phyloP scores from a whole-genome alignment of 2,329 filamentous ascomycete genomes.

The Sphaceloma murrayae region DNA sequence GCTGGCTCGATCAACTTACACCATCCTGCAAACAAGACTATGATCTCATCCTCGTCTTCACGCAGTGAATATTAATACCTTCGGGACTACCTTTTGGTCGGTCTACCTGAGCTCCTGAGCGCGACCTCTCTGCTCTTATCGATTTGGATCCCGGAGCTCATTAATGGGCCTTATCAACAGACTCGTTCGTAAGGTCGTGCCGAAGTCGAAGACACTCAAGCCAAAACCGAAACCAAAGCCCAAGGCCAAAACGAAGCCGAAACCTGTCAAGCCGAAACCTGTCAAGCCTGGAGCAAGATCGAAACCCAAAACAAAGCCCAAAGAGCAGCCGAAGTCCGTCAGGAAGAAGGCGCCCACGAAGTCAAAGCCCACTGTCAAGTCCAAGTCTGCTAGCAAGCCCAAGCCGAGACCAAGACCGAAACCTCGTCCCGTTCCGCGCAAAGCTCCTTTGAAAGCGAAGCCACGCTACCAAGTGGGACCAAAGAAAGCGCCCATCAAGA shows the following conservation, averaged over 20 bases:
- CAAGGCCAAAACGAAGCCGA: neutral
- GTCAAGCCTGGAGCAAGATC: neutral
- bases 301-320: neutral
- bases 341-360: too few species aligned
- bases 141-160: too few species aligned
- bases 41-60: too few species aligned
- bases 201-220: conserved; percentile 3
- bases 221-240: neutral
- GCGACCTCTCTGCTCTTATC: too few species aligned
- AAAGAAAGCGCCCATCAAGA: neutral
- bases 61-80: too few species aligned
- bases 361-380: neutral
- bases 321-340: neutral
- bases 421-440: too few species aligned
- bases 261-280: neutral
- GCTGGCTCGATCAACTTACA: too few species aligned
- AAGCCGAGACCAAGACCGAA: neutral
- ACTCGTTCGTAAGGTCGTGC: neutral
- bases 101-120: too few species aligned
- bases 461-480: neutral
- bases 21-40: too few species aligned
- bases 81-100: too few species aligned
- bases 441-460: neutral
- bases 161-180: neutral
- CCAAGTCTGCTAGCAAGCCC: neutral